Evolutionary conservation across 345 rosid genomes (phyloP).

Genomic region (Salix koriyanagi): DNA sequence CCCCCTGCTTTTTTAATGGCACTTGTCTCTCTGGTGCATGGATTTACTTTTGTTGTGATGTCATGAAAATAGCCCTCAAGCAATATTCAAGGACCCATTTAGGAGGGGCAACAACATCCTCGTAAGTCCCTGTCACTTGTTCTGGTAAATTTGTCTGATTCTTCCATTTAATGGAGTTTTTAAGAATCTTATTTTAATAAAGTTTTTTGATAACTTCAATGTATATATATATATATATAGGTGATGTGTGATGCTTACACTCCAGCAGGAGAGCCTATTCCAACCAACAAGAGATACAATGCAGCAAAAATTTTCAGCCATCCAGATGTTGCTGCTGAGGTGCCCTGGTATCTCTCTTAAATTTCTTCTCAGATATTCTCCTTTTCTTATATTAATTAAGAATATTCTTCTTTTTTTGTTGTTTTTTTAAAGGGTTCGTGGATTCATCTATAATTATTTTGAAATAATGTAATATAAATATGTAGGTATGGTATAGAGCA

Average conservation of each 20-base stretch:
- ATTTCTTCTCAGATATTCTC: neutral
- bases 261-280: slow-evolving; percentile 85
- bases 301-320: slow-evolving; percentile 79
- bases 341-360: slow-evolving; percentile 44
- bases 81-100: slow-evolving; percentile 88
- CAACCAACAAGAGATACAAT: slow-evolving; percentile 69
- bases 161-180: neutral
- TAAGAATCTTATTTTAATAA: neutral
- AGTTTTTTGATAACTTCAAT: neutral
- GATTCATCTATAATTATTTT: neutral
- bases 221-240: slow-evolving; percentile 9
- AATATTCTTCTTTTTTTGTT: neutral
- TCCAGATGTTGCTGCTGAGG: slow-evolving; percentile 69
- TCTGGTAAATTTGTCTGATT: too few relatives aligned
- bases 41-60: neutral
- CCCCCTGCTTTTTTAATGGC: neutral
- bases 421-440: neutral
- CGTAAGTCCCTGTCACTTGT: slow-evolving; percentile 32
- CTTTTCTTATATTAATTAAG: neutral
- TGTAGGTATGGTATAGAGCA: slow-evolving; percentile 88
- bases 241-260: slow-evolving; percentile 95
- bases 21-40: neutral
- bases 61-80: slow-evolving; percentile 20
- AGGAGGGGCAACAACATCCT: slow-evolving; percentile 86
- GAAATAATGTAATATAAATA: neutral